phyloP scores from a whole-genome alignment of 768 basidiomycete species.

The Mycena indigotica region DNA sequence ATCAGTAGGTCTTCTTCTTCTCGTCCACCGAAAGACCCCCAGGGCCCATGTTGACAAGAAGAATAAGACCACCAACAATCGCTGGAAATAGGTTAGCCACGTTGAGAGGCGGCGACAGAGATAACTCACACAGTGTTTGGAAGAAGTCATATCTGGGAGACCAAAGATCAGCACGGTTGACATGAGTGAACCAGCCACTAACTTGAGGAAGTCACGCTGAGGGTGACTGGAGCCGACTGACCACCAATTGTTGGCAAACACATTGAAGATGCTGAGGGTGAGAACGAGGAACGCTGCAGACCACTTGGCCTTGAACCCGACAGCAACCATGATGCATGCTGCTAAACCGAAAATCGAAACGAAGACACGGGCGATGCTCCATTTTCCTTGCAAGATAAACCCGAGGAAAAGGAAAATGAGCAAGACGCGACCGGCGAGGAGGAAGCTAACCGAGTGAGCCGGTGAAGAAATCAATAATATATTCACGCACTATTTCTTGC shows the following conservation, averaged over 20 bases:
- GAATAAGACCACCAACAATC: slow-evolving; percentile 95
- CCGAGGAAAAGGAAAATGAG: slow-evolving; percentile 99
- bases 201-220: slow-evolving; percentile 98
- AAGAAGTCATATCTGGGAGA: slow-evolving; percentile 91
- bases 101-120: background rate
- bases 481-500: slow-evolving; percentile 90
- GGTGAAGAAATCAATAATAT: background rate
- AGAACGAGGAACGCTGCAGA: slow-evolving; percentile 94
- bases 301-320: slow-evolving; percentile 99
- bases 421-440: slow-evolving; percentile 93
- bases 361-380: slow-evolving; percentile 83
- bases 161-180: background rate
- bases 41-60: slow-evolving; percentile 98
- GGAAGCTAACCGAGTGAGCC: slow-evolving; percentile 62
- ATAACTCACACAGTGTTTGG: slow-evolving; percentile 80
- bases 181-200: slow-evolving; percentile 31
- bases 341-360: slow-evolving; percentile 89
- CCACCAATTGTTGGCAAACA: slow-evolving; percentile 99
- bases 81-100: slow-evolving; percentile 38
- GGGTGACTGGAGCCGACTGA: slow-evolving; percentile 89
- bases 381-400: slow-evolving; percentile 91
- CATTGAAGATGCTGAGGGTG: slow-evolving; percentile 91
- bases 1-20: slow-evolving; percentile 94
- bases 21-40: slow-evolving; percentile 98
- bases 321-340: slow-evolving; percentile 93